phyloP scores from a whole-genome alignment of 441 rosid species.

The Breynia disticha region DNA sequence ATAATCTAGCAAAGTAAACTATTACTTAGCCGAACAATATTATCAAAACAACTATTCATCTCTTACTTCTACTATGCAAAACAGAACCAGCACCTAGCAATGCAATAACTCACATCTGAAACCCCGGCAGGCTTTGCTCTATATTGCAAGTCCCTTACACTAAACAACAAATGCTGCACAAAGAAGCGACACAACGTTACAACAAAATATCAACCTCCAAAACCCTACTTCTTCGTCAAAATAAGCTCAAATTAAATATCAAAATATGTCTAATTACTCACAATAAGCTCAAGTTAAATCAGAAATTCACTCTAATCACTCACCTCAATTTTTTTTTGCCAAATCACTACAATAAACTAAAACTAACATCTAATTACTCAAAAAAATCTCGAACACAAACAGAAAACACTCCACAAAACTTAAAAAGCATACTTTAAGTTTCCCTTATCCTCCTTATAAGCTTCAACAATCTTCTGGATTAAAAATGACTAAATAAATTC shows the following conservation, averaged over 20 bases:
- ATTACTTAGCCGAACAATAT: slow-evolving; percentile 23
- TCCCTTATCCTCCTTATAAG: slow-evolving; percentile 66
- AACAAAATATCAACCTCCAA: slow-evolving; percentile 4
- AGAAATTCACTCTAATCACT: too few species aligned
- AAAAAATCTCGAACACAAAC: too few species aligned
- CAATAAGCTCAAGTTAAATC: too few species aligned
- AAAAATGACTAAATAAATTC: too few species aligned
- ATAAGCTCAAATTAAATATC: too few species aligned
- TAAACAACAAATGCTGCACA: slow-evolving; percentile 89
- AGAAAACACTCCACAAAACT: slow-evolving; percentile 28
- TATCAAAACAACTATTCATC: background rate
- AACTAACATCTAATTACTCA: too few species aligned
- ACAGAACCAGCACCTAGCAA: background rate
- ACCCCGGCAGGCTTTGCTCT: slow-evolving; percentile 87
- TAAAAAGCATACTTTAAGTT: slow-evolving; percentile 65
- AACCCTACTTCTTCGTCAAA: slow-evolving; percentile 13
- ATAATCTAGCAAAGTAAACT: slow-evolving; percentile 67
- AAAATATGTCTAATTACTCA: too few species aligned
- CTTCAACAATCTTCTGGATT: slow-evolving; percentile 70
- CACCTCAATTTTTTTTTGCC: too few species aligned
- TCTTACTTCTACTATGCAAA: background rate
- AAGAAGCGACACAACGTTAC: slow-evolving; percentile 9
- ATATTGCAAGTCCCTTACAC: slow-evolving; percentile 69
- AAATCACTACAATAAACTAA: too few species aligned
- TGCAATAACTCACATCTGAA: slow-evolving; percentile 73